Evolutionary conservation across 306 rosid species (phyloP), one percentile per base, ranked within the genome.

Genomic region (Castanea crenata): DNA sequence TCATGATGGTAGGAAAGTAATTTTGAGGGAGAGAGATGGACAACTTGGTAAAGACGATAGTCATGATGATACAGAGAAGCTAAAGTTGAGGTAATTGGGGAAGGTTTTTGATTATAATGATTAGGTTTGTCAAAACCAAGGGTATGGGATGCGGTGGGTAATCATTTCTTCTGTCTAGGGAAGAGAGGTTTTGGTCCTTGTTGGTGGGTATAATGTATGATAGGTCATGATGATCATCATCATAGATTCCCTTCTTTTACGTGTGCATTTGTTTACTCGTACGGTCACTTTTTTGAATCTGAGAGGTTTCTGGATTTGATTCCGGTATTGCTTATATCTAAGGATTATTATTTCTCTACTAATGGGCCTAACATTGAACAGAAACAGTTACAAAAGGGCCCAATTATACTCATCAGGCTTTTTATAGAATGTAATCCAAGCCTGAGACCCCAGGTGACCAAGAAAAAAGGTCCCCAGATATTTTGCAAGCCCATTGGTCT

Each of bases 131-230:
- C 79, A 84, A 86, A 86, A 85, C 87, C 84, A 78, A 85, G 76
- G 58, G 85, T 31, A 15, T 34, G 72, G 51, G 87, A 80, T 74
- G 88, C 67, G 86, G 86, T 86, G 92, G 84, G 90, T 83, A 85
- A 92, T 92, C 68, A 91, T 92, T 88, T 88, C 84, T 72, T 79
- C n/a, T 51, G 83, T 72, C 78, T 83, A 18, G 86, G 83, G 85
- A 85, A 64, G 70, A 62, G 69, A 81, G 64, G 74, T 54, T 21
- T 78, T 77, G 76, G 82, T 61, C 69, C 18, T 31, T 55, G 81
- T 57, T 55, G 83, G 78, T 83, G 83, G 86, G 31, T 51, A 73
- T 62, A 77, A 76, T 72, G 71, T 63, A 68, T 85, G 12, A 83
- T 81, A 6, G 67, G 65, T 71, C 79, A 73, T 87, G 73, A 86